These are phyloP conservation scores for Rhodotorula sphaerocarpa DNA, from an alignment of 768 basidiomycete species.

Conservation along the genomic window DNA sequence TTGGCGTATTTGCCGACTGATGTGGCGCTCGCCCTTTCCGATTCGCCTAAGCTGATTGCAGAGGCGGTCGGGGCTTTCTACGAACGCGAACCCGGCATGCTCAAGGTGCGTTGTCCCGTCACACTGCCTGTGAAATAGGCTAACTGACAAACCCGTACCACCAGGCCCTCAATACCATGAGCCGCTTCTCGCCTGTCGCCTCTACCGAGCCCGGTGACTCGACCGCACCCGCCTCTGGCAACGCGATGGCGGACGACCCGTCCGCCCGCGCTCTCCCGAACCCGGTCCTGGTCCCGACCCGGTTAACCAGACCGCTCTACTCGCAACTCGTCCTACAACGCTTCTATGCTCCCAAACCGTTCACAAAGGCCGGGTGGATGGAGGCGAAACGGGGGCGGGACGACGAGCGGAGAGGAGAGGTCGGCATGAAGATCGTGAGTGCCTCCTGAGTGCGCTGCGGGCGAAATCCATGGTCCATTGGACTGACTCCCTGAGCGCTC, in stretches of 20 bases:
- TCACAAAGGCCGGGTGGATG: slow-evolving; percentile 51
- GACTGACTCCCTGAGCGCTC: neutral
- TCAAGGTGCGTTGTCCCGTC: slow-evolving; percentile 46
- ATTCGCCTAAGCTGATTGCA: slow-evolving; percentile 64
- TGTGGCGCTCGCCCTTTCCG: slow-evolving; percentile 62
- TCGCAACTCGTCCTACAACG: slow-evolving; percentile 86
- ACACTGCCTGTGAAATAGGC: no score
- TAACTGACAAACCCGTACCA: no score
- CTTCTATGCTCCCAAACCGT: slow-evolving; percentile 83
- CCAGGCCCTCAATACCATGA: slow-evolving; percentile 83
- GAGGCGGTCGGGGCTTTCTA: slow-evolving; percentile 88
- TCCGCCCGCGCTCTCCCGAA: slow-evolving; percentile 39
- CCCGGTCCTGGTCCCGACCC: slow-evolving; percentile 56
- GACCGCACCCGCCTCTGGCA: no score
- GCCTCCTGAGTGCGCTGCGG: slow-evolving; percentile 38
- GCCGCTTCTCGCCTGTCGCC: slow-evolving; percentile 71
- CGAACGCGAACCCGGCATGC: slow-evolving; percentile 80
- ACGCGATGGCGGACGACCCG: slow-evolving; percentile 49
- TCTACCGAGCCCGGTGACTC: slow-evolving; percentile 43
- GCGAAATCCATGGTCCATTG: neutral
- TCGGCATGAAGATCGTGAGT: slow-evolving; percentile 85
- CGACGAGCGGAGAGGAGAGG: slow-evolving; percentile 69
- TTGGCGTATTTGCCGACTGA: slow-evolving; percentile 72
- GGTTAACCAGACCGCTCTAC: slow-evolving; percentile 82
- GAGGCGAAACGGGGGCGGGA: slow-evolving; percentile 53